These are phyloP conservation scores for Beauveria australis DNA, from an alignment of 2,329 filamentous ascomycete species.

Conservation along the genomic window DNA sequence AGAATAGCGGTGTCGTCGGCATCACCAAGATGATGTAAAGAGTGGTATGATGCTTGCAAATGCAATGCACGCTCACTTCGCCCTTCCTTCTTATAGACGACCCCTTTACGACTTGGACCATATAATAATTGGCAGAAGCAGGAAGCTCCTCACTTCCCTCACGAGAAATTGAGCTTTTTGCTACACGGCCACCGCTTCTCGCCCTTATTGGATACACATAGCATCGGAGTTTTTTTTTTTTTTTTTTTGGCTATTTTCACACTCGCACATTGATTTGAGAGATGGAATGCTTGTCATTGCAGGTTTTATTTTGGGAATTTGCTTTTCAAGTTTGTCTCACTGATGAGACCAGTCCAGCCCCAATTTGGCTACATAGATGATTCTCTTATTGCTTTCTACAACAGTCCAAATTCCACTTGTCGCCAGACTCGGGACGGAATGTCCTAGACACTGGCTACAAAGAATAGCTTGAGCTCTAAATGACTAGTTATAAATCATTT, in stretches of 20 bases:
- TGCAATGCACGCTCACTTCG: not conserved
- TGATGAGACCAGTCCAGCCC: not conserved
- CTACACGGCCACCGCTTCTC: not conserved
- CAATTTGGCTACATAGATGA: slow-evolving; percentile 2
- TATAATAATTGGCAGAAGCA: slow-evolving; percentile 8
- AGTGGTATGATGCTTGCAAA: not conserved
- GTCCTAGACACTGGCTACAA: not conserved
- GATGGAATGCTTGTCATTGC: not conserved
- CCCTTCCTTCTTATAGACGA: not conserved
- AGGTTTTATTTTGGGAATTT: not conserved
- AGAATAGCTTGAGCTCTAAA: not conserved
- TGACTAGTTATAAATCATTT: not conserved
- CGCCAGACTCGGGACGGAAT: not conserved
- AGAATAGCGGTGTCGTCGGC: not conserved
- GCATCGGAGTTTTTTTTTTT: slow-evolving; percentile 10
- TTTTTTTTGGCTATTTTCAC: slow-evolving; percentile 2
- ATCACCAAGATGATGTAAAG: not conserved
- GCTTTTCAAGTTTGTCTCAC: not conserved
- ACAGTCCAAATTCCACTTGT: slow-evolving; percentile 1
- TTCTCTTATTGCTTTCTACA: slow-evolving; percentile 2
- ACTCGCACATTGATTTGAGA: not conserved
- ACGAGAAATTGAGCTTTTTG: not conserved
- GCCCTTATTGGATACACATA: slow-evolving; percentile 2
- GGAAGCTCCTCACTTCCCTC: not conserved
- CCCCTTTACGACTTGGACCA: not conserved